Evolutionary conservation across 148 eudicot genomes (phyloP).

Genomic region (Polygonum aviculare): DNA sequence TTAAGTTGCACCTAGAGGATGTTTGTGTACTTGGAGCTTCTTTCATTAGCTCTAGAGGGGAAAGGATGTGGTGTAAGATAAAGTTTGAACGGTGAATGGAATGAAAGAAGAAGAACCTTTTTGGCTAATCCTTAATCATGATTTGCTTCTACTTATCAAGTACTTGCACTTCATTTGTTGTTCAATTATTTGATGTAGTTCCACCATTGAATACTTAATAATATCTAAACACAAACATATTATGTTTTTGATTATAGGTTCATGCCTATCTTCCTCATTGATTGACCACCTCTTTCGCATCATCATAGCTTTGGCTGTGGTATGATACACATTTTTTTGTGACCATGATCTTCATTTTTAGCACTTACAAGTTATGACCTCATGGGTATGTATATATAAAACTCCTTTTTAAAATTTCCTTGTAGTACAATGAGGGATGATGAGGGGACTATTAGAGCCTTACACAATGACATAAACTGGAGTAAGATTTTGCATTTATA

Average conservation of each 20-base stretch:
- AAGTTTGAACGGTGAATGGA: background rate
- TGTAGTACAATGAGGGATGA: background rate
- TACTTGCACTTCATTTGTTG: background rate
- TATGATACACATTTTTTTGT: background rate
- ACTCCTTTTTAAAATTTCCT: background rate
- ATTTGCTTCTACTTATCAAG: background rate
- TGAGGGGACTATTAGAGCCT: background rate
- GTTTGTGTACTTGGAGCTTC: background rate
- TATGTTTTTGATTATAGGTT: background rate
- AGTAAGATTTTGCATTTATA: conserved; percentile 2
- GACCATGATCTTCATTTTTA: background rate
- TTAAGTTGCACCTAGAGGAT: background rate
- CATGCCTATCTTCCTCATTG: background rate
- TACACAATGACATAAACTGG: background rate
- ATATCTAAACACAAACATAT: background rate
- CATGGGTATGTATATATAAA: background rate
- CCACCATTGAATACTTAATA: background rate
- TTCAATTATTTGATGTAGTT: background rate
- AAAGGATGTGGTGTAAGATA: background rate
- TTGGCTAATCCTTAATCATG: background rate
- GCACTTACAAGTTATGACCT: background rate
- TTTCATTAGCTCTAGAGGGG: background rate
- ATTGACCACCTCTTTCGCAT: background rate
- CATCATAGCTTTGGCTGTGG: background rate
- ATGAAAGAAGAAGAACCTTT: background rate